A percentile compares a stretch with the other conserved stretches of the same genome.
Evolutionary conservation across 1,284 basidiomycete genomes (phyloP).

Genomic region (Takashimella koratensis): DNA sequence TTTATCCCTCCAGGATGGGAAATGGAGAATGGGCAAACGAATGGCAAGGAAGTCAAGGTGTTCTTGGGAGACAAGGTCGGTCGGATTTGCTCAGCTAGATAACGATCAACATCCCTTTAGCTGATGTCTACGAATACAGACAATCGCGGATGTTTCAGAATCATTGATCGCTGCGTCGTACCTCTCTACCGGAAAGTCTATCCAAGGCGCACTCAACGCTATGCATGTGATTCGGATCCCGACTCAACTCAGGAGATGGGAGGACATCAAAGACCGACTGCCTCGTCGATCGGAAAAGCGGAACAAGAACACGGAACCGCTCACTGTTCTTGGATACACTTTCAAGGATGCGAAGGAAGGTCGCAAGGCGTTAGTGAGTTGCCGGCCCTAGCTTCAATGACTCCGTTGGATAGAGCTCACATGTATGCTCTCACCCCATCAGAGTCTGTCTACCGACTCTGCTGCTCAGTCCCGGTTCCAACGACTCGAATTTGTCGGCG

Average conservation of each 20-base stretch:
- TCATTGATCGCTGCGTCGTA: slow-evolving; percentile 38
- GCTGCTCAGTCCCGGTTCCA: slow-evolving; percentile 6
- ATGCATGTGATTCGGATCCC: slow-evolving; percentile 22
- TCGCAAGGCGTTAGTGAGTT: slow-evolving; percentile 18
- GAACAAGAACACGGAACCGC: not conserved
- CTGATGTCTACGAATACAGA: no score
- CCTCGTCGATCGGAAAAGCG: not conserved
- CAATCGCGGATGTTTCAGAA: slow-evolving; percentile 40
- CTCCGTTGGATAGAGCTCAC: not conserved
- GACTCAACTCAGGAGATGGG: slow-evolving; percentile 17
- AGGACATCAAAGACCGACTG: slow-evolving; percentile 5
- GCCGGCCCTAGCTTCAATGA: not conserved
- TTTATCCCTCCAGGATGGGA: slow-evolving; percentile 34
- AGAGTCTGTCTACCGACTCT: not conserved
- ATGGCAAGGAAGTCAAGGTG: not conserved
- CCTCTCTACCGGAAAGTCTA: slow-evolving; percentile 16
- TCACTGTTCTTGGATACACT: slow-evolving; percentile 25
- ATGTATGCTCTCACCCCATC: not conserved
- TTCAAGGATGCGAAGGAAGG: slow-evolving; percentile 21
- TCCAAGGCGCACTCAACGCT: slow-evolving; percentile 28
- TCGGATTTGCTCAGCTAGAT: no score
- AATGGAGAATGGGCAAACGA: not conserved
- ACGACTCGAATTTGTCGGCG: slow-evolving; percentile 27
- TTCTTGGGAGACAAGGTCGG: slow-evolving; percentile 37
- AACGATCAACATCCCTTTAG: slow-evolving; percentile 1